Conservation (phyloP, 129 eudicot genomes). For the Gnaphalium uliginosum region DNA sequence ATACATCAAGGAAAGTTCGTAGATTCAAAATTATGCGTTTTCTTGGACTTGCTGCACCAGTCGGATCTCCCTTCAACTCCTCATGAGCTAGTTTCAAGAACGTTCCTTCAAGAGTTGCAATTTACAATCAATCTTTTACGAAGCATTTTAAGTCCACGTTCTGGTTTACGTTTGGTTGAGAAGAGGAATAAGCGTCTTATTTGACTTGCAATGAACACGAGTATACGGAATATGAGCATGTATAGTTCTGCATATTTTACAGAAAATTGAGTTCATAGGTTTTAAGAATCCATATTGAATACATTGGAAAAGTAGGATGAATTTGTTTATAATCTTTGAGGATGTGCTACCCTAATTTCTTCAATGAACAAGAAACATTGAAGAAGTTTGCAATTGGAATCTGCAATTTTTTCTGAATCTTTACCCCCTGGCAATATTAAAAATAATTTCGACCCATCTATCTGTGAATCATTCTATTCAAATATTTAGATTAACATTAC, state of each 20-base stretch:
- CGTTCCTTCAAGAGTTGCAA: neutral
- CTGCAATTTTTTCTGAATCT: neutral
- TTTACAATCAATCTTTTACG: neutral
- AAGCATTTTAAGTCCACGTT: slow-evolving; percentile 2
- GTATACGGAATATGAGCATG: slow-evolving; percentile 28
- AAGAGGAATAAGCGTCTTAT: slow-evolving; percentile 24
- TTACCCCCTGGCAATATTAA: neutral
- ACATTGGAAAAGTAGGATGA: slow-evolving; percentile 16
- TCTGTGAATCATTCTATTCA: too few relatives aligned
- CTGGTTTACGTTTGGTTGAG: slow-evolving; percentile 17
- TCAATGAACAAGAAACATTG: slow-evolving; percentile 1
- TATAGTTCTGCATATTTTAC: slow-evolving; percentile 32
- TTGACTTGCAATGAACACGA: slow-evolving; percentile 15
- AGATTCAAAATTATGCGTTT: slow-evolving; percentile 55
- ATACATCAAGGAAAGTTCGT: slow-evolving; percentile 47
- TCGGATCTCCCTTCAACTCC: slow-evolving; percentile 49
- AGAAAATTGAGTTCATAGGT: slow-evolving; percentile 10
- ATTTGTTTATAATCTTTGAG: slow-evolving; percentile 16
- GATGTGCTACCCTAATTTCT: neutral
- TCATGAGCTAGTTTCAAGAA: neutral
- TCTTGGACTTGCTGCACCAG: slow-evolving; percentile 68
- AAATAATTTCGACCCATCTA: too few relatives aligned
- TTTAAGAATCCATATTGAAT: slow-evolving; percentile 21
- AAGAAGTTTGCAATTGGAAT: neutral
- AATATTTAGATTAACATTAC: neutral